Evolutionary conservation across 2,329 filamentous ascomycete species (phyloP).

Genomic region (Curvularia hawaiiensis): DNA sequence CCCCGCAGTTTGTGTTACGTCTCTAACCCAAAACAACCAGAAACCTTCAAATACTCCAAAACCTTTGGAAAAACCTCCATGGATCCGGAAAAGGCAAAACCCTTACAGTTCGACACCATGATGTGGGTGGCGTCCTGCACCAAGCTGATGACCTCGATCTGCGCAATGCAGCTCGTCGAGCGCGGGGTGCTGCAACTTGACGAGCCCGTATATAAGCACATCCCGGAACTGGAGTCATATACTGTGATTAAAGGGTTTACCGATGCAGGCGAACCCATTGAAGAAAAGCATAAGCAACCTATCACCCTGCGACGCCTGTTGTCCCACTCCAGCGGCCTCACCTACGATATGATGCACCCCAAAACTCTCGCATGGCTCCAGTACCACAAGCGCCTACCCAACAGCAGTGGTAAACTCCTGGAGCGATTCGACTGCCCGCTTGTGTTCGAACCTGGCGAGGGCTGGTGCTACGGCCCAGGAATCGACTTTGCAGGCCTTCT

Average conservation of each 20-base stretch:
- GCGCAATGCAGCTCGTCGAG: constrained; percentile 44
- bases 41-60: constrained; percentile 45
- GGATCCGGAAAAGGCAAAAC: constrained; percentile 24
- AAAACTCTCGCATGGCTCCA: constrained; percentile 48
- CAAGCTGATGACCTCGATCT: constrained; percentile 47
- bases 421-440: constrained; percentile 48
- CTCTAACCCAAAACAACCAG: constrained; percentile 22
- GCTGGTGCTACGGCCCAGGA: constrained; percentile 57
- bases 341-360: constrained; percentile 52
- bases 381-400: constrained; percentile 27
- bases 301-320: constrained; percentile 51
- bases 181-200: constrained; percentile 39
- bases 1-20: not conserved
- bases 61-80: constrained; percentile 43
- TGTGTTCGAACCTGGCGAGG: constrained; percentile 52
- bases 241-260: constrained; percentile 36
- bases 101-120: constrained; percentile 32
- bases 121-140: constrained; percentile 50
- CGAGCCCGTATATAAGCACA: constrained; percentile 38
- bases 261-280: constrained; percentile 31
- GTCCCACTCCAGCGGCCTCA: constrained; percentile 57
- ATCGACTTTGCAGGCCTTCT: constrained; percentile 57
- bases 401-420: constrained; percentile 52
- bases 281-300: constrained; percentile 26
- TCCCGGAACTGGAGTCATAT: constrained; percentile 39